Evolutionary conservation across 169 alveolate genomes (phyloP).

Genomic region (Plasmodium relictum): DNA sequence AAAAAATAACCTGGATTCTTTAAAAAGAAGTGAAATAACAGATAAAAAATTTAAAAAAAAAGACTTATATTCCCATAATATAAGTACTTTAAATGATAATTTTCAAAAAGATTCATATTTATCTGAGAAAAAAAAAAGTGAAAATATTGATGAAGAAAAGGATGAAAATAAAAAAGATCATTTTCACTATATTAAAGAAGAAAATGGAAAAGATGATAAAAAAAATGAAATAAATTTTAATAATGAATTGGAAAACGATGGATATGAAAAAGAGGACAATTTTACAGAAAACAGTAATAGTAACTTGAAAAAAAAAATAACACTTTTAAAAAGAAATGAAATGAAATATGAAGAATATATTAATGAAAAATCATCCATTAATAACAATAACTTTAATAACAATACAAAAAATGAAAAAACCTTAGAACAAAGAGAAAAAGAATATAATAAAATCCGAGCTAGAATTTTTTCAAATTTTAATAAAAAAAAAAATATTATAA

Average conservation of each 20-base stretch:
- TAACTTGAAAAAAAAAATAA: conserved; percentile 24
- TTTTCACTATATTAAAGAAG: neutral
- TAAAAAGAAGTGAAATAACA: no score
- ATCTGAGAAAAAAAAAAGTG: no score
- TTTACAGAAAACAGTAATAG: neutral
- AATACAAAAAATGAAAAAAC: conserved; percentile 14
- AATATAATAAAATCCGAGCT: conserved; percentile 60
- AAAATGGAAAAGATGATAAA: neutral
- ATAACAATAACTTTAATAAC: neutral
- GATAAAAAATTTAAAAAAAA: no score
- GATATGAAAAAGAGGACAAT: neutral
- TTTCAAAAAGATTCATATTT: neutral
- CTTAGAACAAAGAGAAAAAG: conserved; percentile 57
- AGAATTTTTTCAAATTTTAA: conserved; percentile 61
- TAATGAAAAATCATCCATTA: neutral
- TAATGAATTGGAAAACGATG: neutral
- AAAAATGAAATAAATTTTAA: neutral
- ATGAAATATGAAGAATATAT: conserved; percentile 16
- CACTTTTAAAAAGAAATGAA: conserved; percentile 38
- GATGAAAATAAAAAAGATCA: neutral
- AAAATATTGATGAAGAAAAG: neutral
- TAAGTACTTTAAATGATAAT: neutral
- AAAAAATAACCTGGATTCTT: no score
- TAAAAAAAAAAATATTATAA: conserved; percentile 36
- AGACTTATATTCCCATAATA: no score